A percentile compares a stretch with the other conserved stretches of the same genome.
phyloP scores from a whole-genome alignment of 805 yeast genomes.

The Nakazawaea molendinolei region DNA sequence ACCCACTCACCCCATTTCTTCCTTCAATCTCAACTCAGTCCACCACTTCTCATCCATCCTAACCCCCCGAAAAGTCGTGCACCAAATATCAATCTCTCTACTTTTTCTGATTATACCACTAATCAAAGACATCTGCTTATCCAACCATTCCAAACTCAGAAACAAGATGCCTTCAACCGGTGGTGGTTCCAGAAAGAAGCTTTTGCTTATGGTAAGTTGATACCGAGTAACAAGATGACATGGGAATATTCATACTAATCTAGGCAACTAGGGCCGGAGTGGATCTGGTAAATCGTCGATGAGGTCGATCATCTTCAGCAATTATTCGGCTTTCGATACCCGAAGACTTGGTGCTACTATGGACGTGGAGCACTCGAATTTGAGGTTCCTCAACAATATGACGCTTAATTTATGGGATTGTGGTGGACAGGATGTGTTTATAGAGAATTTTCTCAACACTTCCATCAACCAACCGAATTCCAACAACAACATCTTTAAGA shows the following conservation, averaged over 20 bases:
- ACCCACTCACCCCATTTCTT: too few relatives aligned
- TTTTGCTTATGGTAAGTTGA: conserved; percentile 5
- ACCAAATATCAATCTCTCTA: too few relatives aligned
- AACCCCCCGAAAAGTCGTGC: too few relatives aligned
- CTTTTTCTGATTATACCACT: too few relatives aligned
- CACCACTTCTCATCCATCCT: too few relatives aligned
- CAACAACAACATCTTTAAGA: conserved; percentile 86
- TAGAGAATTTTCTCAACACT: conserved; percentile 69
- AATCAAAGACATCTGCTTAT: too few relatives aligned
- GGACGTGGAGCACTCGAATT: conserved; percentile 96
- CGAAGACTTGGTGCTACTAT: conserved; percentile 94
- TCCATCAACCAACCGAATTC: conserved; percentile 47
- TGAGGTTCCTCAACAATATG: conserved; percentile 90
- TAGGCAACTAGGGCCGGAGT: conserved; percentile 68
- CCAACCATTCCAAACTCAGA: not conserved
- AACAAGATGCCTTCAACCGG: conserved; percentile 3
- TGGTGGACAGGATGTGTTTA: conserved; percentile 95
- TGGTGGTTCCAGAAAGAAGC: conserved; percentile 14
- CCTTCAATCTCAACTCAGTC: too few relatives aligned
- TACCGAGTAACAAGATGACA: not conserved
- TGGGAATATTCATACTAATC: not conserved
- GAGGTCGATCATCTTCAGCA: conserved; percentile 93
- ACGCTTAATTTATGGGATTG: conserved; percentile 96
- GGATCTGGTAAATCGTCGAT: conserved; percentile 97
- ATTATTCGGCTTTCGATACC: conserved; percentile 95